These are phyloP conservation scores for Jamesozyma hellenica DNA, from an alignment of 805 yeast species.

Conservation along the genomic window DNA sequence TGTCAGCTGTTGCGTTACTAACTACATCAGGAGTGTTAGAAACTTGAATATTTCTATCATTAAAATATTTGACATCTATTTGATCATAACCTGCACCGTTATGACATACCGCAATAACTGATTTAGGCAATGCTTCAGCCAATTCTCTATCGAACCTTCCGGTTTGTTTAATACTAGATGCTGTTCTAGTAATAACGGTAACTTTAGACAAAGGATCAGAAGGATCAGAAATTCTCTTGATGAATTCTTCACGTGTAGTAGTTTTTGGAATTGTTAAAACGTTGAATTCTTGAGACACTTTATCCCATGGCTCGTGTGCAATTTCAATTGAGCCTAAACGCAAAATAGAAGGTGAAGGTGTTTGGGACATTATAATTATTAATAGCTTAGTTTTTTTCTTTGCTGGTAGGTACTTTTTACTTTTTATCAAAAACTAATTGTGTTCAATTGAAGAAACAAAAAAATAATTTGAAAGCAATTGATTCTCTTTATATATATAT, in stretches of 20 bases:
- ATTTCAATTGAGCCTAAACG: constrained; percentile 51
- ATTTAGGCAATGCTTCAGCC: constrained; percentile 41
- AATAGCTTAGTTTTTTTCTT: too few species aligned
- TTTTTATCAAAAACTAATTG: too few species aligned
- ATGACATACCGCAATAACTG: constrained; percentile 46
- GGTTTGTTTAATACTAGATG: constrained; percentile 39
- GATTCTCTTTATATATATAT: too few species aligned
- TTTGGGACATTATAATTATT: too few species aligned
- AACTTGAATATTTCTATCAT: constrained; percentile 47
- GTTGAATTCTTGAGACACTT: constrained; percentile 30
- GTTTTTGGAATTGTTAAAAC: constrained; percentile 38
- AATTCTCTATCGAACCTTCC: constrained; percentile 61
- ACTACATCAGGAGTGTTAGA: constrained; percentile 59
- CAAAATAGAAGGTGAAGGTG: constrained; percentile 36
- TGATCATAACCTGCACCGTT: constrained; percentile 75
- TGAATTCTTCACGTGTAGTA: constrained; percentile 30
- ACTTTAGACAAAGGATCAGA: constrained; percentile 25
- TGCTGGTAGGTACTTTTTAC: too few species aligned
- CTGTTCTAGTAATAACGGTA: constrained; percentile 41
- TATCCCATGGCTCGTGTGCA: constrained; percentile 61
- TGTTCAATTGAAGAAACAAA: too few species aligned
- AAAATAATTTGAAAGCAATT: too few species aligned
- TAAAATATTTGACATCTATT: constrained; percentile 46
- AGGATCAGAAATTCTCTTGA: constrained; percentile 26
- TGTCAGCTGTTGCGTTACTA: constrained; percentile 62